Evolutionary conservation across 176 grass and related monocot genomes (phyloP).

Genomic region (Poa pratensis): DNA sequence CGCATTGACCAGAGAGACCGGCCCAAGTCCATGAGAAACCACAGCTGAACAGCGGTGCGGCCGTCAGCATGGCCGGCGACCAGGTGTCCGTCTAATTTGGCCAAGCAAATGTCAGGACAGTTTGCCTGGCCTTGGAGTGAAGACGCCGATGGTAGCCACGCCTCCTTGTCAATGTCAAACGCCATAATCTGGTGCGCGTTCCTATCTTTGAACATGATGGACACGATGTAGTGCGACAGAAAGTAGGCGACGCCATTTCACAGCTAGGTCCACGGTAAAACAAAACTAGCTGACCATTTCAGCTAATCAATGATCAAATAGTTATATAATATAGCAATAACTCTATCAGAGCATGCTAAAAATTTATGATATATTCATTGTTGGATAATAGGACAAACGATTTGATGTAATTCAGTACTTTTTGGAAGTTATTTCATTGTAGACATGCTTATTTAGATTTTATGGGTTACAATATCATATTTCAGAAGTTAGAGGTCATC

Average conservation of each 20-base stretch:
- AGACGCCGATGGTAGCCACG: rapidly evolving
- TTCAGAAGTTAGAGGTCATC: too few relatives aligned
- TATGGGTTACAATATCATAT: too few relatives aligned
- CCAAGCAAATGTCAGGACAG: not conserved
- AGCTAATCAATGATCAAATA: too few relatives aligned
- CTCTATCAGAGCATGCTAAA: too few relatives aligned
- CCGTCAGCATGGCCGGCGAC: not conserved
- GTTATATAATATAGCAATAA: too few relatives aligned
- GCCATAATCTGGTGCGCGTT: not conserved
- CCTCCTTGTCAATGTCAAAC: not conserved
- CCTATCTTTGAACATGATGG: not conserved
- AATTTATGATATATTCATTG: too few relatives aligned
- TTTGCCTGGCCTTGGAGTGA: not conserved
- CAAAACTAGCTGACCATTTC: too few relatives aligned
- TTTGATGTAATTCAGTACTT: too few relatives aligned
- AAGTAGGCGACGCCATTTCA: not conserved
- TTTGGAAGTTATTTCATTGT: too few relatives aligned
- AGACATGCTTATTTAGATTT: too few relatives aligned
- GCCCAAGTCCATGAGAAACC: not conserved
- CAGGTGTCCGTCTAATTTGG: not conserved
- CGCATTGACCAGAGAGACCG: not conserved
- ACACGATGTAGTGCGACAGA: not conserved
- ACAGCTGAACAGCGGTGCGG: not conserved
- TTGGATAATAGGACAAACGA: too few relatives aligned
- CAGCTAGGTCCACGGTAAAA: too few relatives aligned